phyloP scores from a whole-genome alignment of 2,329 filamentous ascomycete genomes.

The Lizonia empirigonia region DNA sequence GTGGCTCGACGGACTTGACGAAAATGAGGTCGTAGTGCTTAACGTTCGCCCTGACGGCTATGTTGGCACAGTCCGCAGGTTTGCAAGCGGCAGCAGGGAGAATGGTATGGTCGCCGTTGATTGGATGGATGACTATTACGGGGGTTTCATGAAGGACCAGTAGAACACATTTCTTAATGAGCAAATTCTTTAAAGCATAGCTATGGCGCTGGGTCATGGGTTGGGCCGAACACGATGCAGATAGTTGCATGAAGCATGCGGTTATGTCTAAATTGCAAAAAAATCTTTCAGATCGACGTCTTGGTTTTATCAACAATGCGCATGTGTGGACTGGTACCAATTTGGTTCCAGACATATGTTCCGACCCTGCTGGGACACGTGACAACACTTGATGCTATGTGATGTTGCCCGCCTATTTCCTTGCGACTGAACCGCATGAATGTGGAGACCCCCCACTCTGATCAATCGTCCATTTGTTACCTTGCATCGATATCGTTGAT shows the following conservation, averaged over 20 bases:
- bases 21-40: slow-evolving; percentile 65
- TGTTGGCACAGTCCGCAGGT: slow-evolving; percentile 65
- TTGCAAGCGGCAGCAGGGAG: slow-evolving; percentile 37
- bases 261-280: not conserved
- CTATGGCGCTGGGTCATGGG: not conserved
- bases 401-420: not conserved
- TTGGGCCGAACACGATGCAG: not conserved
- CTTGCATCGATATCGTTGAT: not conserved
- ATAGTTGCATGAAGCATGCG: not conserved
- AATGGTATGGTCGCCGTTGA: slow-evolving; percentile 43
- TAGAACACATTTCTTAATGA: slow-evolving; percentile 2
- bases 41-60: slow-evolving; percentile 77
- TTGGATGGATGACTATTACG: slow-evolving; percentile 61
- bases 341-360: too few relatives aligned
- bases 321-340: too few relatives aligned
- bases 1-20: slow-evolving; percentile 67
- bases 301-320: not conserved
- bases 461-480: not conserved
- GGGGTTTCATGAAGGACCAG: slow-evolving; percentile 50
- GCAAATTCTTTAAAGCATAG: not conserved
- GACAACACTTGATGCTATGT: too few relatives aligned
- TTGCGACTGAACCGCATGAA: not conserved
- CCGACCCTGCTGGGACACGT: too few relatives aligned
- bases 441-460: slow-evolving; percentile 2
- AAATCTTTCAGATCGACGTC: too few relatives aligned